phyloP scores from a whole-genome alignment of 2,329 filamentous ascomycete species.

The Aureobasidium sp. region DNA sequence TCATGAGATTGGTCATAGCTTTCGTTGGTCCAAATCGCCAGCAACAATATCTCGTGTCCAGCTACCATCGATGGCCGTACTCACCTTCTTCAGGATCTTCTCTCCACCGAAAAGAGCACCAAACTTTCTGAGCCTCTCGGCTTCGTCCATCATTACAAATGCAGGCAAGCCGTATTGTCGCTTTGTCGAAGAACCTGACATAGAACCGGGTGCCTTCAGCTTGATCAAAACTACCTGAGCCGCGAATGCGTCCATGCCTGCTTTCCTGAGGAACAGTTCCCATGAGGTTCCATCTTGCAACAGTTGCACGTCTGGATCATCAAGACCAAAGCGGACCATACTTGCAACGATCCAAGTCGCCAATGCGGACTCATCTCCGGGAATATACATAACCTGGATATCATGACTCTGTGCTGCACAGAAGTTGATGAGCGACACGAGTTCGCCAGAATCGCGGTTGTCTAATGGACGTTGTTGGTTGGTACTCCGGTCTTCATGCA shows the following conservation, averaged over 20 bases:
- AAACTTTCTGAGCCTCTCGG: conserved; percentile 44
- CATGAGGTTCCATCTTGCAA: conserved; percentile 50
- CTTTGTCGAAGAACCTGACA: background rate
- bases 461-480: conserved; percentile 19
- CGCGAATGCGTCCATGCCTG: conserved; percentile 62
- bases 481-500: conserved; percentile 40
- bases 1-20: conserved; percentile 2
- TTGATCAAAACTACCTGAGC: conserved; percentile 53
- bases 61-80: conserved; percentile 38
- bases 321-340: conserved; percentile 18
- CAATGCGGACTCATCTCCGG: conserved; percentile 34
- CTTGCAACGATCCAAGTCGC: conserved; percentile 31
- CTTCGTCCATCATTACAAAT: conserved; percentile 49
- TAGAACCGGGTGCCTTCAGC: conserved; percentile 27
- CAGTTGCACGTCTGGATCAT: conserved; percentile 25
- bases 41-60: background rate
- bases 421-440: conserved; percentile 35
- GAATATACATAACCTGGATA: conserved; percentile 30
- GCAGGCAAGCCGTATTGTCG: conserved; percentile 38
- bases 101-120: conserved; percentile 45
- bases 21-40: background rate
- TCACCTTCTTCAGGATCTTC: conserved; percentile 45
- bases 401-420: conserved; percentile 31
- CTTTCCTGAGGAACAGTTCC: conserved; percentile 57
- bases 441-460: conserved; percentile 24